phyloP scores from a whole-genome alignment of 2,329 filamentous ascomycete genomes.

The Pseudogymnoascus destructans region DNA sequence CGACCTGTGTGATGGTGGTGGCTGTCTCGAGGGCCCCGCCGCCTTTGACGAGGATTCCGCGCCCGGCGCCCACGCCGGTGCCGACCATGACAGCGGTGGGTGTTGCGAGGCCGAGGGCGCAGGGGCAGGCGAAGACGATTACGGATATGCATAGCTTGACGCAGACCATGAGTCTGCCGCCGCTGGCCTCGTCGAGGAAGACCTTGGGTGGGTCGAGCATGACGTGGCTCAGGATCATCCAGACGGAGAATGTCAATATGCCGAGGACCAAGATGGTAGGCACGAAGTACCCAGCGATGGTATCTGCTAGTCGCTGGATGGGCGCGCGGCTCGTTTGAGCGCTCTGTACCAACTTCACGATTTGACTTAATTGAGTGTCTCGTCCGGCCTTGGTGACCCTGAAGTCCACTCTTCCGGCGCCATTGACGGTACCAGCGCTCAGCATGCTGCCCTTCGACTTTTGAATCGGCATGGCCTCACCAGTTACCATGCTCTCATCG shows the following conservation, averaged over 20 bases:
- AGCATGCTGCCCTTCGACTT: conserved; percentile 70
- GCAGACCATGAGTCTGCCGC: conserved; percentile 91
- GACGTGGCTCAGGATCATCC: conserved; percentile 91
- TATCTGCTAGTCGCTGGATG: conserved; percentile 86
- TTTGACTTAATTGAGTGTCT: conserved; percentile 94
- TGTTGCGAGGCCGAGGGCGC: conserved; percentile 87
- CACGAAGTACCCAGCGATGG: conserved; percentile 85
- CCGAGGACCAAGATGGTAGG: conserved; percentile 79
- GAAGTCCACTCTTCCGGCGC: conserved; percentile 82
- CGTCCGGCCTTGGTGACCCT: conserved; percentile 83
- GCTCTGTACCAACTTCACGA: conserved; percentile 95
- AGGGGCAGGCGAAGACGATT: conserved; percentile 95
- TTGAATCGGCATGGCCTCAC: conserved; percentile 87
- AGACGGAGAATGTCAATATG: conserved; percentile 69
- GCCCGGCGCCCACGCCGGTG: conserved; percentile 88
- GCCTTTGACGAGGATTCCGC: conserved; percentile 96
- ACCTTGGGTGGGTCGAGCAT: conserved; percentile 75
- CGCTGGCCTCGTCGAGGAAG: conserved; percentile 66
- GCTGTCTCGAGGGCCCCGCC: conserved; percentile 83
- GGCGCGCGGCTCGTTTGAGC: conserved; percentile 89
- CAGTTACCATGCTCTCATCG: conserved; percentile 97
- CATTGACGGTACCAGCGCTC: conserved; percentile 92
- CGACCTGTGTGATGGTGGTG: conserved; percentile 78
- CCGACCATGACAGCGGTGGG: conserved; percentile 98
- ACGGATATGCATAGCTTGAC: conserved; percentile 96